phyloP scores from a whole-genome alignment of 2,329 filamentous ascomycete species.

The Kalmusia sp. region DNA sequence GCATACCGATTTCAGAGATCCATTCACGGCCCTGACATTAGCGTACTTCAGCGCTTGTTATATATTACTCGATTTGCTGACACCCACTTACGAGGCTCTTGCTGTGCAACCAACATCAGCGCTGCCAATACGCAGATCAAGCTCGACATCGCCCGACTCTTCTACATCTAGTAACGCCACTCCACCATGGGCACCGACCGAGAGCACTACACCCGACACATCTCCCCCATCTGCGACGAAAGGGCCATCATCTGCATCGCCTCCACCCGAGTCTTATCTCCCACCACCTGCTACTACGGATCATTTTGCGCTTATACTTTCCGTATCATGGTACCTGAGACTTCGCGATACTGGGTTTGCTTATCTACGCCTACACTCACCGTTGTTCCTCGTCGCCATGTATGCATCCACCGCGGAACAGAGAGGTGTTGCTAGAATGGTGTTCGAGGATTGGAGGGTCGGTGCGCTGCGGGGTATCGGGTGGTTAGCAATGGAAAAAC shows the following conservation, averaged over 20 bases:
- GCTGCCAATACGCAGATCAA: background rate
- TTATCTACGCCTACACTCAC: slow-evolving; percentile 10
- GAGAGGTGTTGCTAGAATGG: slow-evolving; percentile 9
- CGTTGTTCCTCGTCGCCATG: slow-evolving; percentile 13
- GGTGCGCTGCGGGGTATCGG: slow-evolving; percentile 14
- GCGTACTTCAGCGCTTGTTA: slow-evolving; percentile 24
- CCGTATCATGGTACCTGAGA: slow-evolving; percentile 11
- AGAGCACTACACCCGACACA: background rate
- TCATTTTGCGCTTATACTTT: slow-evolving; percentile 12
- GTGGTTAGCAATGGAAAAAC: slow-evolving; percentile 3
- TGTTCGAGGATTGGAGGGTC: slow-evolving; percentile 11
- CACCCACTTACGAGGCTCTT: slow-evolving; percentile 2
- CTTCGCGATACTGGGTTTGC: slow-evolving; percentile 14
- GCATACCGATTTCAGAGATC: slow-evolving; percentile 19
- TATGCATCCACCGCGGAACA: slow-evolving; percentile 9
- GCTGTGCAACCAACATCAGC: background rate
- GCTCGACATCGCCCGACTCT: background rate
- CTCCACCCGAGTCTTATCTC: background rate
- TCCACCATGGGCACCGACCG: background rate
- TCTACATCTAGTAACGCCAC: background rate
- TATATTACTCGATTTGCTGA: slow-evolving; percentile 18
- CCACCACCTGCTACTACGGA: background rate
- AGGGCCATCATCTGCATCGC: background rate
- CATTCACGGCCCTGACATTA: slow-evolving; percentile 23
- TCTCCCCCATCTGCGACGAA: background rate